Evolutionary conservation across 148 eudicot genomes (phyloP).

Genomic region (Rhododendron ovatum): DNA sequence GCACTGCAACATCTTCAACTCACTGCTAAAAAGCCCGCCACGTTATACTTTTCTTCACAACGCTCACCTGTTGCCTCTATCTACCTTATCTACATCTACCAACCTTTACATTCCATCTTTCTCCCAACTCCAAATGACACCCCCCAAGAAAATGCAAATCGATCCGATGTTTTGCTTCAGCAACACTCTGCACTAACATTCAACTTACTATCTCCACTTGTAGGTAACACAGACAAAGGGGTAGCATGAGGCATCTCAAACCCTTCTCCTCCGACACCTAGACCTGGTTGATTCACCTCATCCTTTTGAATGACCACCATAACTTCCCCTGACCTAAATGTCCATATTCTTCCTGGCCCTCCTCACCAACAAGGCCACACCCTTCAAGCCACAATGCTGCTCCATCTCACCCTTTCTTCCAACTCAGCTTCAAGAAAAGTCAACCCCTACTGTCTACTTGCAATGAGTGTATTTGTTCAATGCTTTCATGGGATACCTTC

Average conservation of each 20-base stretch:
- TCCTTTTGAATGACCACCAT: neutral
- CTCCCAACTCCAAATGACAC: neutral
- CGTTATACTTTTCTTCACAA: neutral
- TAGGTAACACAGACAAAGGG: neutral
- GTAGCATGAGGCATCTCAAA: neutral
- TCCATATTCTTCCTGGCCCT: neutral
- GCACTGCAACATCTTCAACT: neutral
- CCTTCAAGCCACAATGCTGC: neutral
- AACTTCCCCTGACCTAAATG: neutral
- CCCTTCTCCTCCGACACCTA: neutral
- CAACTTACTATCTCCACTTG: neutral
- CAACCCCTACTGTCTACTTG: neutral
- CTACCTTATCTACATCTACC: neutral
- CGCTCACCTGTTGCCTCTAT: neutral
- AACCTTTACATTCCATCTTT: neutral
- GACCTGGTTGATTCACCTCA: neutral
- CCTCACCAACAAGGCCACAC: neutral
- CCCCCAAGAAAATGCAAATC: neutral
- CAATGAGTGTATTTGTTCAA: neutral
- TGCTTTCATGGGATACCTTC: neutral
- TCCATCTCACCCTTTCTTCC: neutral
- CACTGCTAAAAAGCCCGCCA: neutral
- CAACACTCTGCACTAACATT: neutral
- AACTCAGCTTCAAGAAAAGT: neutral
- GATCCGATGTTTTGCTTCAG: neutral